Conservation (phyloP, 2,329 filamentous ascomycete species). For the Huntiella omanensis region DNA sequence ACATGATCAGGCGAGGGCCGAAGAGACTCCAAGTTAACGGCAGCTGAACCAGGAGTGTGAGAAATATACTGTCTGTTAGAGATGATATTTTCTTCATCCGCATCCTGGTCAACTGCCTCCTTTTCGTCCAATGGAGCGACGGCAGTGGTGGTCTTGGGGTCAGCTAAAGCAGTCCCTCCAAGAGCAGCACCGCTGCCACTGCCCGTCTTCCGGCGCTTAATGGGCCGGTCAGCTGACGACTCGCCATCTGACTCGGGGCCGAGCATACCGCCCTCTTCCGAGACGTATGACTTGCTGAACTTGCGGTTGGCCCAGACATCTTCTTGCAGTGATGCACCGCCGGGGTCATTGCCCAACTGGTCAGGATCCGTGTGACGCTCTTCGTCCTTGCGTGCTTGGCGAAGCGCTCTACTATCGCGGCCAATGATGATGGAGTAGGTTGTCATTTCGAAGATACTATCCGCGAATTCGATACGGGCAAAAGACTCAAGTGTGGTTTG, state of each 20-base stretch:
- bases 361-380: conserved; percentile 27
- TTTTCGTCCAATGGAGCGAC: background rate
- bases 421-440: conserved; percentile 55
- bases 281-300: conserved; percentile 47
- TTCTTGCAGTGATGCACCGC: conserved; percentile 15
- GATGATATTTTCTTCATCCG: conserved; percentile 26
- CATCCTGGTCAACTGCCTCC: conserved; percentile 5
- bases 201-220: conserved; percentile 2
- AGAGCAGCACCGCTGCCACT: background rate
- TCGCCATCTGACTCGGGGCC: conserved; percentile 42
- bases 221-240: conserved; percentile 21
- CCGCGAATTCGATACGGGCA: conserved; percentile 47
- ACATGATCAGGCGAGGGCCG: conserved; percentile 42
- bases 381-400: conserved; percentile 34
- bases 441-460: conserved; percentile 64
- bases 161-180: background rate
- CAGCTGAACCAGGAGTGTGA: conserved; percentile 38
- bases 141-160: background rate
- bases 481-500: conserved; percentile 27
- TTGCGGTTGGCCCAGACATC: conserved; percentile 33
- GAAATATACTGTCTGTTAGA: conserved; percentile 41
- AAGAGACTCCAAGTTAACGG: conserved; percentile 39
- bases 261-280: conserved; percentile 50
- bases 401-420: conserved; percentile 43
- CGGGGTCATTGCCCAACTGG: conserved; percentile 20